phyloP scores from a whole-genome alignment of 73 alveolate species.

The Paramecium biaurelia region DNA sequence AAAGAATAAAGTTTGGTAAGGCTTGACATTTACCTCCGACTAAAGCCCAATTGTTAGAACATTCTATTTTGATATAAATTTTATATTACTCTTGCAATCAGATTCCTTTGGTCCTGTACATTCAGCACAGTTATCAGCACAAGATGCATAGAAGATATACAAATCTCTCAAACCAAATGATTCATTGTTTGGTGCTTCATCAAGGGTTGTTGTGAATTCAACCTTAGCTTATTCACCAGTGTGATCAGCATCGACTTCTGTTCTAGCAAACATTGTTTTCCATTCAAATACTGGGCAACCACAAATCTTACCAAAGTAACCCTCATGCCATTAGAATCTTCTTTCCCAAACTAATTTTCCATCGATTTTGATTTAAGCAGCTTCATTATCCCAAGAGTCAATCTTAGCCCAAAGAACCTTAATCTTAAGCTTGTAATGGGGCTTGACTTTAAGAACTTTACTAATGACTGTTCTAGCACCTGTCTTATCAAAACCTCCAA shows the following conservation, averaged over 20 bases:
- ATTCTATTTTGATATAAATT: background rate
- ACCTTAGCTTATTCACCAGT: slow-evolving; percentile 29
- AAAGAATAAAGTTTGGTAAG: background rate
- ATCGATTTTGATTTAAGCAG: slow-evolving; percentile 28
- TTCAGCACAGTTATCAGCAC: slow-evolving; percentile 32
- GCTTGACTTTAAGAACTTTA: background rate
- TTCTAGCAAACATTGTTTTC: slow-evolving; percentile 26
- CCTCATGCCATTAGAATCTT: slow-evolving; percentile 32
- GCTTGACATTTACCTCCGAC: background rate
- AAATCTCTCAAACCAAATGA: slow-evolving; percentile 50
- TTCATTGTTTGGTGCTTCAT: slow-evolving; percentile 50
- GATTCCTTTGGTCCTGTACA: slow-evolving; percentile 30
- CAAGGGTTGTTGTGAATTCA: background rate
- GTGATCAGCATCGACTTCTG: slow-evolving; percentile 34
- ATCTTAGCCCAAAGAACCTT: slow-evolving; percentile 24
- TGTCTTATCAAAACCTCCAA: slow-evolving; percentile 32
- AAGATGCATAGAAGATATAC: background rate
- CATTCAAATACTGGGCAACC: slow-evolving; percentile 5
- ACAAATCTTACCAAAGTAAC: slow-evolving; percentile 6
- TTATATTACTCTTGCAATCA: background rate
- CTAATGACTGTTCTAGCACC: slow-evolving; percentile 31
- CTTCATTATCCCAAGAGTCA: slow-evolving; percentile 58
- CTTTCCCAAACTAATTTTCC: slow-evolving; percentile 33
- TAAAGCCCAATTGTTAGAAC: slow-evolving; percentile 32
- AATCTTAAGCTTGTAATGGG: slow-evolving; percentile 29